Conservation (phyloP, 2,329 filamentous ascomycete genomes). For the Atkinsonella texensis region DNA sequence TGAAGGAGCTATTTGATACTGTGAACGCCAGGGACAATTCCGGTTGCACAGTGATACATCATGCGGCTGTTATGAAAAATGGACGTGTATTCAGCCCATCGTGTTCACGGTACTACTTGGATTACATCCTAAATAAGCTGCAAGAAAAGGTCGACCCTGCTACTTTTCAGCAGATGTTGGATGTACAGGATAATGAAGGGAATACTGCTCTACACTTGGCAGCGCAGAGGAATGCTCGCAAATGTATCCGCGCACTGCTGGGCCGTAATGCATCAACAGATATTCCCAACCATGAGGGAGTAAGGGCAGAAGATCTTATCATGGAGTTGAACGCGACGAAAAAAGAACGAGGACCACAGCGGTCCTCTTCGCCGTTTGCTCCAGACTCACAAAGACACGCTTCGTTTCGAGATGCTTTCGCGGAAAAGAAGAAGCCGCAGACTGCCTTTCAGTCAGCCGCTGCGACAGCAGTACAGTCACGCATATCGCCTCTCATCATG, state of each 20-base stretch:
- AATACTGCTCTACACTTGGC: constrained; percentile 72
- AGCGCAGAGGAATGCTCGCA: constrained; percentile 74
- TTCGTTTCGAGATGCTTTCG: constrained; percentile 38
- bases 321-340: constrained; percentile 58
- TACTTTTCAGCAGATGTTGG: constrained; percentile 66
- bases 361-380: constrained; percentile 64
- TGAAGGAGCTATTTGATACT: constrained; percentile 73
- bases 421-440: constrained; percentile 30
- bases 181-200: constrained; percentile 72
- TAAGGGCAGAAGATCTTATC: constrained; percentile 77
- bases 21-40: constrained; percentile 68
- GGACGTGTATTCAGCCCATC: constrained; percentile 73
- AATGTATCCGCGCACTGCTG: constrained; percentile 72
- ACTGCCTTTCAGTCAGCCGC: constrained; percentile 47
- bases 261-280: constrained; percentile 73
- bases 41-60: constrained; percentile 83
- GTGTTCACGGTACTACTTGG: constrained; percentile 85
- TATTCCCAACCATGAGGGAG: constrained; percentile 67
- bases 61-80: constrained; percentile 79
- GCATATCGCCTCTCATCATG: constrained; percentile 55
- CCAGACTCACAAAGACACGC: constrained; percentile 47
- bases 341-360: constrained; percentile 54
- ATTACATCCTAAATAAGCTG: constrained; percentile 79
- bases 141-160: constrained; percentile 64
- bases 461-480: constrained; percentile 56